Evolutionary conservation across 2,329 filamentous ascomycete species (phyloP).

Genomic region (Juglanconis oblonga): DNA sequence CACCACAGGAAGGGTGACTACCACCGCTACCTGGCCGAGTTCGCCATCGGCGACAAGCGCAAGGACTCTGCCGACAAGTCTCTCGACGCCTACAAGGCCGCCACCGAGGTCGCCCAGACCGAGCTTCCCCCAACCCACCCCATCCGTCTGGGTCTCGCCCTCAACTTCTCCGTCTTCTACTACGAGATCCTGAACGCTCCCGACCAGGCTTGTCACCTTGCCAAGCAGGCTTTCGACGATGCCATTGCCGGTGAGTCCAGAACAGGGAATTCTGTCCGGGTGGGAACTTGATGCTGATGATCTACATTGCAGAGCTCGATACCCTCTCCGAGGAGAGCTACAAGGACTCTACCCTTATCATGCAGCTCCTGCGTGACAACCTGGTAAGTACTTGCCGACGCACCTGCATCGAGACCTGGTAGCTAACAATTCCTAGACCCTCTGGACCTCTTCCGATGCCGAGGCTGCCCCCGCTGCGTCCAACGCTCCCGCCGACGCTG

Average conservation of each 20-base stretch:
- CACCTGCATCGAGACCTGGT: background rate
- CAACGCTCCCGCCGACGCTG: constrained; percentile 38
- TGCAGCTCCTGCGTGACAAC: constrained; percentile 98
- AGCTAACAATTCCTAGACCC: constrained; percentile 62
- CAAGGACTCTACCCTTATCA: constrained; percentile 98
- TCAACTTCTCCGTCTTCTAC: constrained; percentile 99
- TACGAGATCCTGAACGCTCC: constrained; percentile 99
- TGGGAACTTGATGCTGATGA: constrained; percentile 9
- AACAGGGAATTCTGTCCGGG: background rate
- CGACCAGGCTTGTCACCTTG: constrained; percentile 96
- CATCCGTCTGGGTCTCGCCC: constrained; percentile 85
- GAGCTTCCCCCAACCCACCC: constrained; percentile 89
- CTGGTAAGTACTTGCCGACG: constrained; percentile 56
- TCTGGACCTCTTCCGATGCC: constrained; percentile 98
- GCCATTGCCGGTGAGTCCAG: constrained; percentile 70
- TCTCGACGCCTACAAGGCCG: constrained; percentile 93
- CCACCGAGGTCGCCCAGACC: constrained; percentile 85
- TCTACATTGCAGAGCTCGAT: constrained; percentile 69
- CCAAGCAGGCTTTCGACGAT: constrained; percentile 94
- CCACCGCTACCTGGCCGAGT: constrained; percentile 98
- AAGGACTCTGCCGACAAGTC: constrained; percentile 93
- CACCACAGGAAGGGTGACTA: constrained; percentile 91
- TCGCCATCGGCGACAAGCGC: constrained; percentile 89
- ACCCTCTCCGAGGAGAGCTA: constrained; percentile 98
- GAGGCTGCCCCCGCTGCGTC: constrained; percentile 66